Percentiles rank a stretch among this genome's conserved stretches.
Evolutionary conservation across 495 filamentous ascomycete species (phyloP).

Genomic region (Penicillium canescens): DNA sequence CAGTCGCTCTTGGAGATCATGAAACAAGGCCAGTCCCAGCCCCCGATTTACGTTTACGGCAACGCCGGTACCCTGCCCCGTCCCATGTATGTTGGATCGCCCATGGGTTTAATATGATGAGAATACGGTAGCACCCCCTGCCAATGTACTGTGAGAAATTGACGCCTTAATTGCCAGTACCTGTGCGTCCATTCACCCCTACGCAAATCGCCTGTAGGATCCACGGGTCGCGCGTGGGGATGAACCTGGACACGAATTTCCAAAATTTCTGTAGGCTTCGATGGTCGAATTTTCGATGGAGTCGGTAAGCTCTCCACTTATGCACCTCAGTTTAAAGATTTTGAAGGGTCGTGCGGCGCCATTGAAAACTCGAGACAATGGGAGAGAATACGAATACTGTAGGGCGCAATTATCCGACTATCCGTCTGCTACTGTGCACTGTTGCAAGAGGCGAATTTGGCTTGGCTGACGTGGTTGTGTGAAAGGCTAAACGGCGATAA

Average conservation of each 20-base stretch:
- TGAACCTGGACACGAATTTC: not conserved
- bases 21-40: conserved; percentile 1
- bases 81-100: no score
- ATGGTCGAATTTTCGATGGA: conserved; percentile 8
- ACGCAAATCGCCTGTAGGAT: not conserved
- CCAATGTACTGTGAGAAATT: no score
- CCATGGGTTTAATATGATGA: no score
- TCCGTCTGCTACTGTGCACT: not conserved
- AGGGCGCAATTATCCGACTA: no score
- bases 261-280: conserved; percentile 16
- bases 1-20: conserved; percentile 1
- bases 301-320: conserved; percentile 12
- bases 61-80: no score
- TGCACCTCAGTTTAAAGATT: not conserved
- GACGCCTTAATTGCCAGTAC: no score
- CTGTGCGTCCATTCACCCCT: not conserved
- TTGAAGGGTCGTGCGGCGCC: not conserved
- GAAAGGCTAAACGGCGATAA: conserved; percentile 31
- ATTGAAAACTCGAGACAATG: not conserved
- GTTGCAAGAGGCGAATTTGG: not conserved
- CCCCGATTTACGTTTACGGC: not conserved
- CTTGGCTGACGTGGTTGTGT: conserved; percentile 37
- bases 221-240: conserved; percentile 6
- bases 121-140: no score
- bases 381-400: no score